These are phyloP conservation scores for Lactifluus piperatus DNA, from an alignment of 768 basidiomycete genomes.

Conservation along the genomic window DNA sequence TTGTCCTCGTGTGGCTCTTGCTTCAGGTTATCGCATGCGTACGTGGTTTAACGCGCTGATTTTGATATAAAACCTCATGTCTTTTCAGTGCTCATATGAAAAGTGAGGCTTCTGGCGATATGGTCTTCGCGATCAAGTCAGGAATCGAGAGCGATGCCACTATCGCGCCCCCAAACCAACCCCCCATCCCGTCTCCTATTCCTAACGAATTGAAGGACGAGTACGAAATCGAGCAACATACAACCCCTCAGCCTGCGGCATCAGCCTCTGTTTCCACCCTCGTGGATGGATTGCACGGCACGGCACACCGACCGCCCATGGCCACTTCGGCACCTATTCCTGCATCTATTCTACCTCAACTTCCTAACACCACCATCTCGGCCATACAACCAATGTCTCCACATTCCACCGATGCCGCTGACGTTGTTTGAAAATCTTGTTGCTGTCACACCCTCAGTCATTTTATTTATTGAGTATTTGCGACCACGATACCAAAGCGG, in stretches of 20 bases:
- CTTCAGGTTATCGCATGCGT: conserved; percentile 1
- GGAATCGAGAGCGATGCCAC: conserved; percentile 1
- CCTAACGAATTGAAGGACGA: too few relatives aligned
- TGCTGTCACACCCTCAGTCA: too few relatives aligned
- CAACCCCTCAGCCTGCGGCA: background rate
- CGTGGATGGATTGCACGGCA: background rate
- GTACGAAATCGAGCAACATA: background rate
- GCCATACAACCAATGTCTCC: background rate
- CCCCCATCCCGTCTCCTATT: conserved; percentile 6
- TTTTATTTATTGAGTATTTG: too few relatives aligned
- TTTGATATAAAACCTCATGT: background rate
- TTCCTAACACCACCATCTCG: background rate
- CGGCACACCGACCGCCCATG: background rate
- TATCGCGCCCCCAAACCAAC: background rate
- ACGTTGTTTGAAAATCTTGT: too few relatives aligned
- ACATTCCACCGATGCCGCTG: background rate
- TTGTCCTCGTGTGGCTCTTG: background rate
- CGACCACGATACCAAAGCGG: too few relatives aligned
- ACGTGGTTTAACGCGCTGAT: background rate
- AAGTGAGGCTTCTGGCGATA: background rate
- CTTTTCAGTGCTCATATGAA: background rate
- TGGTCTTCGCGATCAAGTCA: background rate
- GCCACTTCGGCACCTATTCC: background rate
- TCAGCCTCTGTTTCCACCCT: conserved; percentile 3
- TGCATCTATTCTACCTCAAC: background rate